Evolutionary conservation across 768 basidiomycete species (phyloP).

Genomic region (Psilocybe cubensis): DNA sequence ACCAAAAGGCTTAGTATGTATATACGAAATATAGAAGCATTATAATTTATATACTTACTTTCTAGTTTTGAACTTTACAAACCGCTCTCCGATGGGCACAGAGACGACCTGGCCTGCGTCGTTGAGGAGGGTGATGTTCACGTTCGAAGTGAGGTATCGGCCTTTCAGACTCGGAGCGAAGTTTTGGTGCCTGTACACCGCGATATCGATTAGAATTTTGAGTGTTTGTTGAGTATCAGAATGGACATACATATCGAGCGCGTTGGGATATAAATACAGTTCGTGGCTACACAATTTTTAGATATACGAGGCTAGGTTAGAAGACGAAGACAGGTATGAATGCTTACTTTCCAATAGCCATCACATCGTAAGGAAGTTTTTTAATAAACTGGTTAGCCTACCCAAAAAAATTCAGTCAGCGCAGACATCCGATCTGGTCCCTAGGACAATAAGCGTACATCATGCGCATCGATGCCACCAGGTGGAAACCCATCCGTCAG

Average conservation of each 20-base stretch:
- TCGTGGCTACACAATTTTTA: slow-evolving; percentile 60
- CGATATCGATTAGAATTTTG: slow-evolving; percentile 2
- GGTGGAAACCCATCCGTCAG: slow-evolving; percentile 75
- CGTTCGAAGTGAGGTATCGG: slow-evolving; percentile 83
- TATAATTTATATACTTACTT: slow-evolving; percentile 48
- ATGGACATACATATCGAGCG: slow-evolving; percentile 62
- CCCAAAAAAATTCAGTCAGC: background rate
- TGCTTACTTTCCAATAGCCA: slow-evolving; percentile 83
- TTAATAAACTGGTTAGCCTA: slow-evolving; percentile 79
- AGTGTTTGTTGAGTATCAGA: background rate
- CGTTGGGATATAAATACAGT: slow-evolving; percentile 70
- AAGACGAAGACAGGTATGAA: background rate
- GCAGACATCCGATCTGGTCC: background rate
- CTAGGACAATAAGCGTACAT: slow-evolving; percentile 42
- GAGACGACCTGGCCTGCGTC: slow-evolving; percentile 37
- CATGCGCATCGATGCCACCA: slow-evolving; percentile 73
- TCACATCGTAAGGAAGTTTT: slow-evolving; percentile 77
- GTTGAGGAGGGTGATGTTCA: slow-evolving; percentile 75
- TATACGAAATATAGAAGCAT: background rate
- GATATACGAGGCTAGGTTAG: background rate
- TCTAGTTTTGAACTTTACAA: slow-evolving; percentile 71
- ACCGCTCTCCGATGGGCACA: slow-evolving; percentile 56
- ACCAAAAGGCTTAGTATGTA: background rate
- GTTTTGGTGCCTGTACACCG: slow-evolving; percentile 52
- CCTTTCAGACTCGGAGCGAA: slow-evolving; percentile 70